Evolutionary conservation across 1,139 yeast species (phyloP).

Genomic region (Kurtzmaniella quercitrusa): DNA sequence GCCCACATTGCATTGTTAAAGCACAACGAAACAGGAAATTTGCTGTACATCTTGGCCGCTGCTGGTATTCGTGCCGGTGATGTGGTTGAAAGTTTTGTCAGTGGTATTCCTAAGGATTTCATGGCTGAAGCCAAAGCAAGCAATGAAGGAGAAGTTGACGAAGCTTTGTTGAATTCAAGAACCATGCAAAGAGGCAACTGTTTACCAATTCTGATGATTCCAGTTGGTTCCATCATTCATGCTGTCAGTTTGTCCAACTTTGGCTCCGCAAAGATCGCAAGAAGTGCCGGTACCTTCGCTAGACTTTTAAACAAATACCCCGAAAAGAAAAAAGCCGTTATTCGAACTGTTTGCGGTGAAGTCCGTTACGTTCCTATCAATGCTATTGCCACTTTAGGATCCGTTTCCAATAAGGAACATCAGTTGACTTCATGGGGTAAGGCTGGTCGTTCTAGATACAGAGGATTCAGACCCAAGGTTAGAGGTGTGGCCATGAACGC

Average conservation of each 20-base stretch:
- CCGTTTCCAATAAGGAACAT: slow-evolving; percentile 93
- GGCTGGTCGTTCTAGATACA: slow-evolving; percentile 92
- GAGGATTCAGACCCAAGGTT: slow-evolving; percentile 91
- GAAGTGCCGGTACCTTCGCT: slow-evolving; percentile 94
- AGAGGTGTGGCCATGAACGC: slow-evolving; percentile 99
- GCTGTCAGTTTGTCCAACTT: slow-evolving; percentile 70
- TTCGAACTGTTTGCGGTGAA: slow-evolving; percentile 87
- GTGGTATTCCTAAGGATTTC: slow-evolving; percentile 79
- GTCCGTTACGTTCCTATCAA: slow-evolving; percentile 83
- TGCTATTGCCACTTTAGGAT: slow-evolving; percentile 92
- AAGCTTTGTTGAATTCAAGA: slow-evolving; percentile 83
- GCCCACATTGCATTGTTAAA: slow-evolving; percentile 88
- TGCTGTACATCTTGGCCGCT: slow-evolving; percentile 83
- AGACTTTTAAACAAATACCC: slow-evolving; percentile 79
- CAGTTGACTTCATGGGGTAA: slow-evolving; percentile 89
- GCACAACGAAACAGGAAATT: slow-evolving; percentile 56
- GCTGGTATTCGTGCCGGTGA: slow-evolving; percentile 95
- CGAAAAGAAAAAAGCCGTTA: slow-evolving; percentile 66
- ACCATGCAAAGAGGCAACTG: slow-evolving; percentile 94
- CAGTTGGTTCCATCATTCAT: slow-evolving; percentile 88
- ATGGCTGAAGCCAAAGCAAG: slow-evolving; percentile 60
- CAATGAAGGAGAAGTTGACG: slow-evolving; percentile 80
- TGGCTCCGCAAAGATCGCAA: slow-evolving; percentile 90
- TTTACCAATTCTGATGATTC: slow-evolving; percentile 86
- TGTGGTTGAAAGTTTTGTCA: slow-evolving; percentile 80